Evolutionary conservation across 768 basidiomycete species (phyloP), one percentile per base, ranked within the genome.

Genomic region (Boletus fagicola): DNA sequence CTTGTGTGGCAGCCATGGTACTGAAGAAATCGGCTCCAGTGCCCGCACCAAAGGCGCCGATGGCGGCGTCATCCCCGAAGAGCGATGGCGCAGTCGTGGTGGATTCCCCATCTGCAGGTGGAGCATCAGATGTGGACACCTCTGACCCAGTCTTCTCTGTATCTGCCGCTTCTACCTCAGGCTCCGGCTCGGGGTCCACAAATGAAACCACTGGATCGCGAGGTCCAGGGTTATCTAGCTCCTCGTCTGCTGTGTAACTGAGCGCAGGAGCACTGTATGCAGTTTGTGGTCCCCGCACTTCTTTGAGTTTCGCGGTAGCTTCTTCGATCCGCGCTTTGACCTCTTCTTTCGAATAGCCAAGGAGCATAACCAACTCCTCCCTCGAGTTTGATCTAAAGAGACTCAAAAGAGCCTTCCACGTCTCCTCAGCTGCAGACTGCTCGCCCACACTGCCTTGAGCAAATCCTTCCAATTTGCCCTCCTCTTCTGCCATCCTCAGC

Each of bases 291-390:
- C 36, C 45, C 22, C 53, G 74, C 1, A 77, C 63, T 15, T 76
- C 76, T 63, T 87, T 87, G 62, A 94, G 76, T 51, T 83, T 88
- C 46, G 88, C 83, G 45, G 95, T 83, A 12, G 94, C 93, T 60
- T 91, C 87, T 11, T 85, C 84, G 18, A 98, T 91, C 59, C 87
- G 87, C 5, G 78, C 74, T 2, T 84, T 85, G 18, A 97, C 83
- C 61, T 95, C 92, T 11, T 81, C 83, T 72, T 96, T 95, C 4
- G 93, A 95, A 72, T 95, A 98, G 0, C 95, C 96, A 15, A 99
- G 80, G 1, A 98, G 74, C 2, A 87, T 88, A 49, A 98, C 87
- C 6, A 98, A 78, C 72, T 98, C 94, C 28, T 95, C 91, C 53
- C 93, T 78, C 10, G 93, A 94, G 69, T 95, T 83, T 0, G 93